Base-by-base conservation (phyloP, 768 basidiomycete species). In the Boletellus sp. region DNA sequence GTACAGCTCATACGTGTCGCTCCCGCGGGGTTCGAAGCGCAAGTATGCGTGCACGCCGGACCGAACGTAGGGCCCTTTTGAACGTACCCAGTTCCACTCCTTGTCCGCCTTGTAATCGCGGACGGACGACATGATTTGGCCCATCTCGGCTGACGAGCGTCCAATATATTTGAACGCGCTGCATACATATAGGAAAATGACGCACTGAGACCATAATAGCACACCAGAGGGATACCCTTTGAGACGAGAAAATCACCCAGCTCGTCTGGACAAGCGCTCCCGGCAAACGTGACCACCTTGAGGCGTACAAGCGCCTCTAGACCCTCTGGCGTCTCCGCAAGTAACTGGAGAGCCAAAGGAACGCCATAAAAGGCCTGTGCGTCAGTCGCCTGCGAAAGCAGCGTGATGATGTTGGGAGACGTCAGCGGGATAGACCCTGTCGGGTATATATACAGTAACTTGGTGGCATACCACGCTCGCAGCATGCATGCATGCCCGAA, bases 31-130 rank as follows among this genome's bases (percentile, higher is more conserved):
- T 52, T 77, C 77, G 48, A 79, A 71, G 44, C 67, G 67, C 43
- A 78, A 47, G 60, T 73, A 80, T 19, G 64, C 48, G 13, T 55
- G 47, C 37, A 65, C 37, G 1, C 51, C 47, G 1, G 59, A 52
- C 9, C 50, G 48, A 6, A 59, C 17, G 38, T 59, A 17, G 0
- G 65, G 59, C 2, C 63, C 59, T 26, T 63, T 66, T n/a, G 64
- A 54, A 23, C 75, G 72, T 37, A 76, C 59, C 74, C 76, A 82
- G 55, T 77, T 79, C 80, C 81, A 83, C 11, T 52, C 74, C 59
- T 80, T 81, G 67, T 83, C 80, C 4, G 55, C 67, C 5, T 61
- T 62, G 48, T 75, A 78, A 50, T 78, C 70, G 31, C 78, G 74
- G 43, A 71, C 68, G 12, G 78, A 79, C 43, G 73, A 77, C 63